Evolutionary conservation across 805 yeast genomes (phyloP).

Genomic region (Kazachstania bromeliacearum): DNA sequence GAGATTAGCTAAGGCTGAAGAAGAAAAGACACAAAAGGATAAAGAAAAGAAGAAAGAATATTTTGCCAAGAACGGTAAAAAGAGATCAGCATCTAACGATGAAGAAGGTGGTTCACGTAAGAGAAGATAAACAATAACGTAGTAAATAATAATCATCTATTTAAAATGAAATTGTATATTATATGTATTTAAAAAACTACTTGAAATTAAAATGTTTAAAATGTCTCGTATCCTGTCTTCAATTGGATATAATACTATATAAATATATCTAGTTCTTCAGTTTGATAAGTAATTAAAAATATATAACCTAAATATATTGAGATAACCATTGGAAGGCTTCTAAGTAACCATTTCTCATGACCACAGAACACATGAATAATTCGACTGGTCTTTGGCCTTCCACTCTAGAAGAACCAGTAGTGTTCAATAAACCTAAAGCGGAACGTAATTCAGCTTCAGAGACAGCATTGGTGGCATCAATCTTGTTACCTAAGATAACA

Average conservation of each 20-base stretch:
- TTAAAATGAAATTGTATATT: not conserved
- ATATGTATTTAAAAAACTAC: not conserved
- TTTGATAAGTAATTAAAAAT: not conserved
- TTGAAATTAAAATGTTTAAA: not conserved
- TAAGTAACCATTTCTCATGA: constrained; percentile 97
- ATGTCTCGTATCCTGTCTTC: no score
- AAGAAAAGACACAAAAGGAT: constrained; percentile 60
- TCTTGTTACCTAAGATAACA: constrained; percentile 90
- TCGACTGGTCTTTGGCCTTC: constrained; percentile 84
- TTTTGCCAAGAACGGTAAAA: constrained; percentile 63
- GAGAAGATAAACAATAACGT: constrained; percentile 7
- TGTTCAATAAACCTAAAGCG: constrained; percentile 75
- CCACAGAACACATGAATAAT: constrained; percentile 95
- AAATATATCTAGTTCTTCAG: not conserved
- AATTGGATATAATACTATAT: not conserved
- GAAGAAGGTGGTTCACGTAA: constrained; percentile 26
- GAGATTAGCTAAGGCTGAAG: constrained; percentile 67
- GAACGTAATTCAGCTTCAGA: constrained; percentile 89
- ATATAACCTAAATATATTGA: constrained; percentile 61
- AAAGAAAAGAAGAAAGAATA: constrained; percentile 80
- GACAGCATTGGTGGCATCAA: constrained; percentile 89
- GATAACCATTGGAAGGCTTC: constrained; percentile 98
- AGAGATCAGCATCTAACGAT: constrained; percentile 36
- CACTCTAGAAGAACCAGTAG: constrained; percentile 77
- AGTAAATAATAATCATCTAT: not conserved